Percentiles rank a stretch among this genome's conserved stretches.
phyloP scores from a whole-genome alignment of 2,329 filamentous ascomycete genomes.

The Orbilia brochopaga region DNA sequence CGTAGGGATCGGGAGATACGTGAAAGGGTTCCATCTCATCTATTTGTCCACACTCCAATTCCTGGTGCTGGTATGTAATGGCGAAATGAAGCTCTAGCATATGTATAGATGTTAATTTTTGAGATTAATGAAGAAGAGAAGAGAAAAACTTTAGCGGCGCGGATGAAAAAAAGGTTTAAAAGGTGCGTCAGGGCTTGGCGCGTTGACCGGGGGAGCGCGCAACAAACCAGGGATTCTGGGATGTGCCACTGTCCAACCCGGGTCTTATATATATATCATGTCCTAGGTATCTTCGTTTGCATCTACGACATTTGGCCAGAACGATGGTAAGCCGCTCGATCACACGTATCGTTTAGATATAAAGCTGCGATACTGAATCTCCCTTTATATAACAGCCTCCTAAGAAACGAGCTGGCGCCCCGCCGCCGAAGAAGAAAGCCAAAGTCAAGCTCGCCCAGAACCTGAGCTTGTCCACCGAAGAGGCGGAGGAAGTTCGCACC shows the following conservation, averaged over 20 bases:
- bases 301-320: neutral
- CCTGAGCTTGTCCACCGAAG: slow-evolving; percentile 37
- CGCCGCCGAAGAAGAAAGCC: slow-evolving; percentile 34
- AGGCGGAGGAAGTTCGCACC: slow-evolving; percentile 37
- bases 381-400: slow-evolving; percentile 25
- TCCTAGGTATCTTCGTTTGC: neutral
- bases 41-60: slow-evolving; percentile 52
- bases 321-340: slow-evolving; percentile 10
- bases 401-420: slow-evolving; percentile 25
- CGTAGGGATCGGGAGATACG: slow-evolving; percentile 33
- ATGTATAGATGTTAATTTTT: slow-evolving; percentile 51
- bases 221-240: neutral
- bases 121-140: slow-evolving; percentile 40
- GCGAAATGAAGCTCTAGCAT: slow-evolving; percentile 51
- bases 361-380: neutral
- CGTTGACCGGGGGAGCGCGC: slow-evolving; percentile 7
- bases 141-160: slow-evolving; percentile 12
- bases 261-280: neutral
- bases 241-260: neutral
- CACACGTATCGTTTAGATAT: neutral
- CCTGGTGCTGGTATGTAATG: slow-evolving; percentile 45
- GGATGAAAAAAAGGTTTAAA: slow-evolving; percentile 10
- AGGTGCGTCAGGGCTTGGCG: slow-evolving; percentile 16
- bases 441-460: slow-evolving; percentile 46
- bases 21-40: slow-evolving; percentile 51